These are phyloP conservation scores for Halocafeteria seosinensis DNA, from an alignment of 108 stramenopile genomes.

Conservation along the genomic window DNA sequence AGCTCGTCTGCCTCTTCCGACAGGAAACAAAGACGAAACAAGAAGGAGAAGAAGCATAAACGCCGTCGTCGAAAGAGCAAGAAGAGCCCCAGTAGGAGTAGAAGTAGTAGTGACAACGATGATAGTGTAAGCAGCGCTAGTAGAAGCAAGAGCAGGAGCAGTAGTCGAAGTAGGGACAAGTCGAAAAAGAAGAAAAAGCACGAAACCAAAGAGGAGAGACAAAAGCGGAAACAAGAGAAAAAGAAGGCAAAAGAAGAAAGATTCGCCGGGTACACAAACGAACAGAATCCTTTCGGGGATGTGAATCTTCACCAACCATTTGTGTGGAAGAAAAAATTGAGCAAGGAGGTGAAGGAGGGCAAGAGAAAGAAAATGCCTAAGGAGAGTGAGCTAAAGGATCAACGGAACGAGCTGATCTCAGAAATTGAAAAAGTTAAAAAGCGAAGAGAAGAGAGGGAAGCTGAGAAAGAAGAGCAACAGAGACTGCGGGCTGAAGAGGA, in stretches of 20 bases:
- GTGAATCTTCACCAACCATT: constrained; percentile 80
- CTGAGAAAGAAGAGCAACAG: constrained; percentile 68
- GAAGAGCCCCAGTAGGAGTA: no score
- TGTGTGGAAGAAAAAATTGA: constrained; percentile 78
- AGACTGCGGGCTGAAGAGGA: constrained; percentile 69
- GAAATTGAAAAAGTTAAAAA: constrained; percentile 87
- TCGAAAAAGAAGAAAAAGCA: no score
- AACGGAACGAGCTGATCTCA: constrained; percentile 50
- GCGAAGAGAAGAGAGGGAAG: constrained; percentile 67
- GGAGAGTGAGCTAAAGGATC: constrained; percentile 1
- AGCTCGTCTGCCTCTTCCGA: no score
- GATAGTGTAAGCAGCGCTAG: no score
- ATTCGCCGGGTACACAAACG: constrained; percentile 67
- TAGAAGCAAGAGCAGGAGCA: no score
- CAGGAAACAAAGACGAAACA: no score
- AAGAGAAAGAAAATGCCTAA: neutral
- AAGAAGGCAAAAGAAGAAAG: neutral
- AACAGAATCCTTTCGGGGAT: constrained; percentile 94
- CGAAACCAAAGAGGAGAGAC: neutral
- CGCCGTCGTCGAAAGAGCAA: no score
- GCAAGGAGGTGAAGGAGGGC: neutral
- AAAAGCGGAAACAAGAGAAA: neutral
- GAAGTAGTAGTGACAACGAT: no score
- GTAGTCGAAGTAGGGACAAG: no score
- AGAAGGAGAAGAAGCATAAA: no score